Conservation (phyloP, 352 stramenopile genomes). For the Pythium apleroticum region DNA sequence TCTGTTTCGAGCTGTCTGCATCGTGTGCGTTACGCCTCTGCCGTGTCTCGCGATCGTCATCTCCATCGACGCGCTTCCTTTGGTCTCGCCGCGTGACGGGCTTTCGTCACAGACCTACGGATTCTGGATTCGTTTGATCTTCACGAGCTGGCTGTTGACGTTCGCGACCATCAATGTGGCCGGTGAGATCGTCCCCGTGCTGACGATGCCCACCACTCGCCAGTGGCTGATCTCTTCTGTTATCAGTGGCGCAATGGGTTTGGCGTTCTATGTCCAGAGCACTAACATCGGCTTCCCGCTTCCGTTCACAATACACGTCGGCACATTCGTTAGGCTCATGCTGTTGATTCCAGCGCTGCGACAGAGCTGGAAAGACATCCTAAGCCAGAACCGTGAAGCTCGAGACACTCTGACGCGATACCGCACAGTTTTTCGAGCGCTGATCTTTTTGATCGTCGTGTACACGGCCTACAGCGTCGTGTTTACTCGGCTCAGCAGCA, state of each 20-base stretch:
- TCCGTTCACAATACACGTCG: neutral
- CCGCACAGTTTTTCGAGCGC: neutral
- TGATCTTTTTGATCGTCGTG: neutral
- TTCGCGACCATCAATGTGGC: neutral
- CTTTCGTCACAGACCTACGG: neutral
- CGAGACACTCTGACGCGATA: neutral
- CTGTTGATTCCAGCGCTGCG: neutral
- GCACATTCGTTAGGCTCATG: neutral
- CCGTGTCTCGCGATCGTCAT: slow-evolving; percentile 1
- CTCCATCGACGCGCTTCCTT: neutral
- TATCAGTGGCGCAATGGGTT: neutral
- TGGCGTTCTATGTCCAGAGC: neutral
- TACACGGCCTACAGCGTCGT: neutral
- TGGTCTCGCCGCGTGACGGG: neutral
- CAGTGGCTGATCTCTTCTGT: neutral
- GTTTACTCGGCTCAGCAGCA: neutral
- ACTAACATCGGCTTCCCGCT: neutral
- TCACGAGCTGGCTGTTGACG: neutral
- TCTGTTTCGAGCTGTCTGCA: neutral
- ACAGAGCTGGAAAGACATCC: neutral
- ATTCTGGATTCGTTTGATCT: neutral
- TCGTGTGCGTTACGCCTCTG: neutral
- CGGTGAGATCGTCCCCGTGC: neutral
- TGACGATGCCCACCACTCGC: neutral
- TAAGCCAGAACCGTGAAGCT: neutral